Percentiles rank a stretch among this genome's conserved stretches.
Evolutionary conservation across 352 stramenopile species (phyloP).

Genomic region (Pythium periplocum): DNA sequence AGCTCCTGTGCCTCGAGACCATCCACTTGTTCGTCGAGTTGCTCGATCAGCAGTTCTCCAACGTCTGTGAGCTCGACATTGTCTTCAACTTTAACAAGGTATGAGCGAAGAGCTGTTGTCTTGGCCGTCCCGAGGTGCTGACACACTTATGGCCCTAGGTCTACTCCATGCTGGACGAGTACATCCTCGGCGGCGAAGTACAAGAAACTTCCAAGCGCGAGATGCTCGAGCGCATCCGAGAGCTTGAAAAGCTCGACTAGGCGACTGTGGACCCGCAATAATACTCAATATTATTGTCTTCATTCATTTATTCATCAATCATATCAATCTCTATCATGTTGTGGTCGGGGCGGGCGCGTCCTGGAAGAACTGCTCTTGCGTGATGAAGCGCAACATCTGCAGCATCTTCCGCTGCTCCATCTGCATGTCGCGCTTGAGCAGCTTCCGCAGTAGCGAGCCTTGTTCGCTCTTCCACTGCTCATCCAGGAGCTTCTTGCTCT

Average conservation of each 20-base stretch:
- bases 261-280: neutral
- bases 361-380: slow-evolving; percentile 54
- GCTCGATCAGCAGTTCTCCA: slow-evolving; percentile 97
- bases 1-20: slow-evolving; percentile 96
- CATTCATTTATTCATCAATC: no score
- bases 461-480: slow-evolving; percentile 62
- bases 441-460: slow-evolving; percentile 63
- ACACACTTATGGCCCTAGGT: slow-evolving; percentile 18
- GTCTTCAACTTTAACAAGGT: slow-evolving; percentile 94
- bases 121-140: no score
- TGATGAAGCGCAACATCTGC: slow-evolving; percentile 65
- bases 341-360: neutral
- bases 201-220: slow-evolving; percentile 90
- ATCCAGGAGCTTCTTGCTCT: slow-evolving; percentile 39
- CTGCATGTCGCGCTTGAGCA: slow-evolving; percentile 67
- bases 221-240: slow-evolving; percentile 90
- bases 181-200: slow-evolving; percentile 92
- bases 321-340: no score
- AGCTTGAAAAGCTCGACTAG: slow-evolving; percentile 91
- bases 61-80: slow-evolving; percentile 98
- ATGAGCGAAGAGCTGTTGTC: no score
- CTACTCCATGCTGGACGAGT: slow-evolving; percentile 94
- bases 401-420: slow-evolving; percentile 71
- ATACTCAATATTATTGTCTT: no score
- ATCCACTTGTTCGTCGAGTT: slow-evolving; percentile 99